A percentile compares a stretch with the other conserved stretches of the same genome.
These are phyloP conservation scores for Rubia yunnanensis DNA, from an alignment of 257 asterid genomes.

Conservation along the genomic window DNA sequence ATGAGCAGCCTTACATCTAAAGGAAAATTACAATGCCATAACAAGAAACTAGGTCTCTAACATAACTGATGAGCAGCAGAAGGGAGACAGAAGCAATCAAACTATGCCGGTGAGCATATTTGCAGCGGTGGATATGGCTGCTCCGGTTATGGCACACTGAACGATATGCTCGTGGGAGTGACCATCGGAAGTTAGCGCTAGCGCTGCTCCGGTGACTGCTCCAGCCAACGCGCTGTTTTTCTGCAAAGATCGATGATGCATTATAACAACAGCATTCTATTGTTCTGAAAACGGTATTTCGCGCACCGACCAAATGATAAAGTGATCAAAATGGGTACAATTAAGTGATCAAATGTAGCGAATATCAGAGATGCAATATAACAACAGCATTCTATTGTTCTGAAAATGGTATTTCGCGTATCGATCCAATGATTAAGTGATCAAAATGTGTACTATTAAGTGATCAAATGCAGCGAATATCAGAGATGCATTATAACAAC, in stretches of 20 bases:
- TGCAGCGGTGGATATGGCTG: slow-evolving; percentile 84
- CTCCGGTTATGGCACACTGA: slow-evolving; percentile 85
- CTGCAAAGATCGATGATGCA: slow-evolving; percentile 26
- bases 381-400: not conserved
- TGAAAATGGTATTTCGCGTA: too few relatives aligned
- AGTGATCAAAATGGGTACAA: too few relatives aligned
- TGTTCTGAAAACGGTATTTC: too few relatives aligned
- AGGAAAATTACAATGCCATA: not conserved
- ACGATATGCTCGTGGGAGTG: slow-evolving; percentile 69
- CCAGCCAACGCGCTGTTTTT: slow-evolving; percentile 87
- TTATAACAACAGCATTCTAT: not conserved
- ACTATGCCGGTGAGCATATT: slow-evolving; percentile 74
- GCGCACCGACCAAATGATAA: too few relatives aligned
- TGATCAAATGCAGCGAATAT: too few relatives aligned
- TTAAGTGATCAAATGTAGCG: too few relatives aligned
- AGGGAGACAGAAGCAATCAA: slow-evolving; percentile 12
- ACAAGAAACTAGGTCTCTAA: not conserved
- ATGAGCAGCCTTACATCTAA: too few relatives aligned
- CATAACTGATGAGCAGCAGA: not conserved
- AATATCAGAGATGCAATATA: not conserved
- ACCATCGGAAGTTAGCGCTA: slow-evolving; percentile 56
- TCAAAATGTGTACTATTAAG: too few relatives aligned
- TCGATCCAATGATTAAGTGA: too few relatives aligned
- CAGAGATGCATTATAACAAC: not conserved
- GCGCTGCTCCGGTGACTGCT: slow-evolving; percentile 80